Base-by-base conservation (phyloP, 768 basidiomycete species). In the Lanmaoa pseudosensibilis region DNA sequence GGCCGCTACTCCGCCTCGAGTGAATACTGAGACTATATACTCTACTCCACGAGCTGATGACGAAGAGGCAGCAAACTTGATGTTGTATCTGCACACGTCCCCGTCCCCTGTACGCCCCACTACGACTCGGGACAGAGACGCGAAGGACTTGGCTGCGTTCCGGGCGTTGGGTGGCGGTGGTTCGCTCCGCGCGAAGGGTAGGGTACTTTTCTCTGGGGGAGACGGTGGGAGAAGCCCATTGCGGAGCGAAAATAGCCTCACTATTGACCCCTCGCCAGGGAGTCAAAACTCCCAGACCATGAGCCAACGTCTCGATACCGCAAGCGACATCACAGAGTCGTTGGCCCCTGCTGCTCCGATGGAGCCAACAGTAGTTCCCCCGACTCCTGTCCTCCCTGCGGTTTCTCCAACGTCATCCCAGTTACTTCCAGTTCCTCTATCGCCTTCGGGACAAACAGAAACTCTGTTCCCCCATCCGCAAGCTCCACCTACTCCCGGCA, bases 81-180 rank as follows among this genome's bases (percentile, higher is more conserved):
- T 94, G 84, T 75, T 93, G 21, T 90, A 83, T 73, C 81, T 94
- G 49, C 91, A 92, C 40, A 92, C 90, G 7, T 92, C 89, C 1
- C 91, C 91, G 0, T 92, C 90, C 0, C 91, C 91, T 10, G 88
- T 79, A 19, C 83, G 90, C 39, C 80, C 81, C 21, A 72, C 78
- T 16, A 79, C 78, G 41, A 82, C 80, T 36, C 72, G 75, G 37
- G 69, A 73, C 25, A 66, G 56, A 30, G 82, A 84, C 40, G 65
- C 76, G 6, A 80, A 77, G 60, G 86, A 89, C 62, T 59, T 77
- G 34, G 77, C 79, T 7, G 80, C 85, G 18, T 87, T 78, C 64
- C 78, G 85, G 43, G 76, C 80, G 16, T 74, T 90, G 19, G 78
- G 81, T 46, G 80, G 80, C 27, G 69, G 66, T 19, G 69, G 69